Evolutionary conservation across 2,329 filamentous ascomycete genomes (phyloP).

Genomic region (Curvularia hawaiiensis): DNA sequence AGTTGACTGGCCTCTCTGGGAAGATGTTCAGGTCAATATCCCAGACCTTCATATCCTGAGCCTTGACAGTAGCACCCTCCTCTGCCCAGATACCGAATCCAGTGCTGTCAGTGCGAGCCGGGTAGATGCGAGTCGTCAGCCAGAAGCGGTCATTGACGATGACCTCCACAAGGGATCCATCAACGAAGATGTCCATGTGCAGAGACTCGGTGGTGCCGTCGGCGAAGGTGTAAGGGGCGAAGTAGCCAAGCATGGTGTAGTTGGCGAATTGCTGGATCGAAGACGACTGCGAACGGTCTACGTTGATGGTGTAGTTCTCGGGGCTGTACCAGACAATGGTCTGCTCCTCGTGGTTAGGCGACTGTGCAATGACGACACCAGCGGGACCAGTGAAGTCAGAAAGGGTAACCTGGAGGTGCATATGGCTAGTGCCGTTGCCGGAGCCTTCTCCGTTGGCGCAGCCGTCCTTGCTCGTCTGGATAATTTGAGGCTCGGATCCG

Average conservation of each 20-base stretch:
- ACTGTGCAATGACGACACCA: conserved; percentile 52
- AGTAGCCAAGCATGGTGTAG: conserved; percentile 53
- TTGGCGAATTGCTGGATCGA: conserved; percentile 50
- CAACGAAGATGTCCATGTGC: conserved; percentile 53
- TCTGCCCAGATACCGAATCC: conserved; percentile 52
- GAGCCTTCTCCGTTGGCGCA: conserved; percentile 32
- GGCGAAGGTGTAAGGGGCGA: conserved; percentile 51
- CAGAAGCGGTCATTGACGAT: conserved; percentile 53
- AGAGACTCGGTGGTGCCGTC: conserved; percentile 48
- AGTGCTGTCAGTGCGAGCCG: conserved; percentile 50
- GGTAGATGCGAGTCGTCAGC: conserved; percentile 54
- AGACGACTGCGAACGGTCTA: conserved; percentile 52
- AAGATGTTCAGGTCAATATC: conserved; percentile 47
- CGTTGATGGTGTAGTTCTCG: conserved; percentile 53
- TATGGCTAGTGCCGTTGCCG: conserved; percentile 43
- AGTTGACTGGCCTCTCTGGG: conserved; percentile 50
- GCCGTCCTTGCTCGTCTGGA: conserved; percentile 21
- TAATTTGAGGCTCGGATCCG: conserved; percentile 29
- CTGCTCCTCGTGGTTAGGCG: conserved; percentile 51
- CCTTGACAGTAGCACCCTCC: conserved; percentile 43
- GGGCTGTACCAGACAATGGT: conserved; percentile 54
- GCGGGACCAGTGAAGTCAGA: conserved; percentile 47
- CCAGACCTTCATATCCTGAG: conserved; percentile 49
- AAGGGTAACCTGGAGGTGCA: conserved; percentile 50
- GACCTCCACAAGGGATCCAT: conserved; percentile 55